Conservation (phyloP, 164 flowering plant genomes). For the Paratinospora sagittata region DNA sequence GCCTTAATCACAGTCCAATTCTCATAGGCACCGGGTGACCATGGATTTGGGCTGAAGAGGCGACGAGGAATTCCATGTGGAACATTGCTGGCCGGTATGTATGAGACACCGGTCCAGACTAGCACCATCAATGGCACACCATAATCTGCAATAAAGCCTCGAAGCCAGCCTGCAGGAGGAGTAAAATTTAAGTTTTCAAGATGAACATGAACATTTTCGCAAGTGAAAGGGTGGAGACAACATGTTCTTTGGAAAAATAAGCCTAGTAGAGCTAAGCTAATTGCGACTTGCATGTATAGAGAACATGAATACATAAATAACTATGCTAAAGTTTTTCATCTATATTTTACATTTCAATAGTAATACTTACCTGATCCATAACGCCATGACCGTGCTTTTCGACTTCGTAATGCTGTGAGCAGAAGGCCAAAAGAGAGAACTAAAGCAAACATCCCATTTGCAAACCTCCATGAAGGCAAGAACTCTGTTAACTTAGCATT, state of each 20-base stretch:
- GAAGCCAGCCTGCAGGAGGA: constrained; percentile 69
- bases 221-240: not conserved
- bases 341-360: not conserved
- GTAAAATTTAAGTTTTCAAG: constrained; percentile 4
- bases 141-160: constrained; percentile 90
- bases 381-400: constrained; percentile 97
- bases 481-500: constrained; percentile 38
- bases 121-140: constrained; percentile 99
- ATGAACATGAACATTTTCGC: not conserved
- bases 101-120: constrained; percentile 86
- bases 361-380: constrained; percentile 72
- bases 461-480: constrained; percentile 87
- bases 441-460: constrained; percentile 96
- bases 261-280: no score
- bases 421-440: constrained; percentile 93
- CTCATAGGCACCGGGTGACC: constrained; percentile 97
- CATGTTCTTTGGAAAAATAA: no score
- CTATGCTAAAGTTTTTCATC: not conserved
- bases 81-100: constrained; percentile 65
- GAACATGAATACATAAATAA: no score
- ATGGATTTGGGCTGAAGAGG: constrained; percentile 93
- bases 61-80: constrained; percentile 91
- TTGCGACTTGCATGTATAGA: no score
- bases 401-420: constrained; percentile 69
- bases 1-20: constrained; percentile 96